Conservation (phyloP, 208 protist genomes). For the Acanthamoeba healyi region DNA sequence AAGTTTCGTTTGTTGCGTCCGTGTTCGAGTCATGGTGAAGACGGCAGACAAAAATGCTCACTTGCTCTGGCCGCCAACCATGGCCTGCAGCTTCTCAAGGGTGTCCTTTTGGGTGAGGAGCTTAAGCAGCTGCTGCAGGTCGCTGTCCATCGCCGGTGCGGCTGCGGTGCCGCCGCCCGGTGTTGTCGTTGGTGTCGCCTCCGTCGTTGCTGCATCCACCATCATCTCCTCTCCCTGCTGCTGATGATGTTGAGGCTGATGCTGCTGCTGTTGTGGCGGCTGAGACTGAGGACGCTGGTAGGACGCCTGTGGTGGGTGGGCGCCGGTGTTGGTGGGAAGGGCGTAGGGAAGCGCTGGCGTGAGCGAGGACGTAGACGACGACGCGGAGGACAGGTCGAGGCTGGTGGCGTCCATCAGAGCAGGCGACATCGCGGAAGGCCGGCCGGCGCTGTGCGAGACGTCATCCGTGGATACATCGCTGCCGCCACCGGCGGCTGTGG, state of each 20-base stretch:
- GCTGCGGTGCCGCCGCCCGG: background rate
- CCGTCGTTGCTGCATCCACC: background rate
- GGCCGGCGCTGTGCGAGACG: background rate
- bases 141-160: slow-evolving; percentile 6
- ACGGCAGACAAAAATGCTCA: too few relatives aligned
- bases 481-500: background rate
- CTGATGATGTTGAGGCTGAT: background rate
- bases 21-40: too few relatives aligned
- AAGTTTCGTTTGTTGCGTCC: too few relatives aligned
- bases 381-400: too few relatives aligned
- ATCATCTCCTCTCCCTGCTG: background rate
- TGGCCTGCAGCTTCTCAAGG: slow-evolving; percentile 33
- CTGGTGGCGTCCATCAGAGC: background rate
- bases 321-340: background rate
- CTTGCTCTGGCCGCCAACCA: too few relatives aligned
- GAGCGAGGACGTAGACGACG: background rate
- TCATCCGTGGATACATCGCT: background rate
- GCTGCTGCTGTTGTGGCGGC: background rate
- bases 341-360: background rate
- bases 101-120: slow-evolving; percentile 47
- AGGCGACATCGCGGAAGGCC: background rate
- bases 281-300: background rate
- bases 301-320: background rate
- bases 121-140: slow-evolving; percentile 8
- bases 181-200: background rate